These are phyloP conservation scores for Telopea speciosissima DNA, from an alignment of 177 flowering plant species.

Conservation along the genomic window DNA sequence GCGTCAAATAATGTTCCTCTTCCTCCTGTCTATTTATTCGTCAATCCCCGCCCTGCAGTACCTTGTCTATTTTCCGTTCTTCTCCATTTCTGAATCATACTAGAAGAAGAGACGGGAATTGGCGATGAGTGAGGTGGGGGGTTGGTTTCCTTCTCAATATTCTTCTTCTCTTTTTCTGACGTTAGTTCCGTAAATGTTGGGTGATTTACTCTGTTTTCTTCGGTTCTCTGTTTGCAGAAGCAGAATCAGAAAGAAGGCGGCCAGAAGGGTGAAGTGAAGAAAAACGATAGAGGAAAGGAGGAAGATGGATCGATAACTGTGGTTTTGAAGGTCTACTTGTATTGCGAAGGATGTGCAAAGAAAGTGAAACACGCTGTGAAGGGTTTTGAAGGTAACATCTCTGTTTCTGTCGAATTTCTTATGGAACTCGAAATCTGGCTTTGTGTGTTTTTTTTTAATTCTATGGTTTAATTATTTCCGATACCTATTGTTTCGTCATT, in stretches of 20 bases:
- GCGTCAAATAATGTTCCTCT: too few relatives aligned
- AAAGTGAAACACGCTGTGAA: constrained; percentile 33
- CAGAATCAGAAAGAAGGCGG: constrained; percentile 11
- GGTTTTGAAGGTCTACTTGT: constrained; percentile 56
- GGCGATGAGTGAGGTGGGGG: constrained; percentile 21
- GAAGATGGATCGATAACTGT: constrained; percentile 17
- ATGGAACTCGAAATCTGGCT: too few relatives aligned
- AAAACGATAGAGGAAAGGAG: constrained; percentile 21
- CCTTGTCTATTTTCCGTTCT: too few relatives aligned
- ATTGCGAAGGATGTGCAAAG: constrained; percentile 66
- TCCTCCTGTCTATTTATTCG: too few relatives aligned
- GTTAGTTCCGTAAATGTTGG: background rate
- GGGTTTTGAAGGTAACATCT: constrained; percentile 33
- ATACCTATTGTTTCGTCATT: too few relatives aligned
- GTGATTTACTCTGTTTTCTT: background rate
- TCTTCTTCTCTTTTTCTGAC: background rate
- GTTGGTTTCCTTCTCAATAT: background rate
- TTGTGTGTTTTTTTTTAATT: too few relatives aligned
- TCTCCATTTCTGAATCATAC: too few relatives aligned
- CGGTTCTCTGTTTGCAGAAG: background rate
- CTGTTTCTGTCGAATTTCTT: too few relatives aligned
- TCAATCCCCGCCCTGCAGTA: too few relatives aligned
- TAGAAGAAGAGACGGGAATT: background rate
- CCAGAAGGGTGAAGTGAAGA: constrained; percentile 26
- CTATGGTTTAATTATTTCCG: too few relatives aligned